These are phyloP conservation scores for Urochloa ruziziensis DNA, from an alignment of 176 grass and related monocot genomes.

Conservation along the genomic window DNA sequence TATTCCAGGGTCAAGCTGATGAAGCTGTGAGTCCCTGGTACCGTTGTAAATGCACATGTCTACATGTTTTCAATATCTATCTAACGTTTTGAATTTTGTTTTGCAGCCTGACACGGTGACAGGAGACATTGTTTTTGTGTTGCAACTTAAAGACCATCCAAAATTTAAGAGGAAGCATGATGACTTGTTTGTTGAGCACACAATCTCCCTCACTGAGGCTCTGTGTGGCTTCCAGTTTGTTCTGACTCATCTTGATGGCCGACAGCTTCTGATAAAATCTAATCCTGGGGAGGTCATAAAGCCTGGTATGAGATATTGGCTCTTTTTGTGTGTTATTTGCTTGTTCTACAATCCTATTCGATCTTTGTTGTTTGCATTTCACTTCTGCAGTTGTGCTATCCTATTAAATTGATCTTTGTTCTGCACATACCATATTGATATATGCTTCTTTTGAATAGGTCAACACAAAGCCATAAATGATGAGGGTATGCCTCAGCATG, in stretches of 20 bases:
- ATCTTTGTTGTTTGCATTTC: not conserved
- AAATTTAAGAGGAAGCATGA: constrained; percentile 91
- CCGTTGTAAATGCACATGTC: not conserved
- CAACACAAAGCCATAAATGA: constrained; percentile 92
- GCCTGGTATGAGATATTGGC: constrained; percentile 50
- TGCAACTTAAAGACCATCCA: constrained; percentile 90
- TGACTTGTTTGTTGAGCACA: constrained; percentile 75
- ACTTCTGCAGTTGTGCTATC: not conserved
- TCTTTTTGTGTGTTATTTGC: not conserved
- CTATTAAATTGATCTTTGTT: not conserved
- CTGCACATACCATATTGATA: constrained; percentile 6
- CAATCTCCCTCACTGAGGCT: constrained; percentile 80
- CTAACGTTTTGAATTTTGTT: not conserved
- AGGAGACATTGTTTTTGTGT: constrained; percentile 89
- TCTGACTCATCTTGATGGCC: constrained; percentile 85
- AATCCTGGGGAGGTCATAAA: constrained; percentile 87
- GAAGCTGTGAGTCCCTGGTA: constrained; percentile 74
- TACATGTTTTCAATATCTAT: not conserved
- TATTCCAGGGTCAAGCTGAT: constrained; percentile 95
- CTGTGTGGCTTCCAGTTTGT: constrained; percentile 91
- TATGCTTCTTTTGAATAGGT: constrained; percentile 33
- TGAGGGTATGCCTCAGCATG: constrained; percentile 92
- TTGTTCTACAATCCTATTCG: not conserved
- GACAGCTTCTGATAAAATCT: constrained; percentile 88
- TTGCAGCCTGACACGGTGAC: constrained; percentile 86